Conservation (phyloP, 331 rosid genomes). For the Stylosanthes scabra region DNA sequence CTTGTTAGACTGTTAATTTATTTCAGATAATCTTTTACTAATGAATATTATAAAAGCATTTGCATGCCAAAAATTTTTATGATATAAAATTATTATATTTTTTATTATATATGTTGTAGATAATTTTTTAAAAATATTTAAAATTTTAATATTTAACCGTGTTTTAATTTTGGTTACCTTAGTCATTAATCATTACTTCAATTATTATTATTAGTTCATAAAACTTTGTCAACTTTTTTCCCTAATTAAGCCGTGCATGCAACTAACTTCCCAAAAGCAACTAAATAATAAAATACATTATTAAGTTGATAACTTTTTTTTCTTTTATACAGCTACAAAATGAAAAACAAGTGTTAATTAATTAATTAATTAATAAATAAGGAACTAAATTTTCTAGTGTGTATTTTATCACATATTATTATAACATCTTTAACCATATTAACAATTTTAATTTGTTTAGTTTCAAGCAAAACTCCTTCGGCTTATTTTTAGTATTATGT, state of each 20-base stretch:
- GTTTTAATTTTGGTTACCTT: too few species aligned
- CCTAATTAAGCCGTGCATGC: neutral
- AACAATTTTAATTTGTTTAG: neutral
- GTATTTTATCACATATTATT: neutral
- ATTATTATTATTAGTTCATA: neutral
- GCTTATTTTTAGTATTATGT: slow-evolving; percentile 16
- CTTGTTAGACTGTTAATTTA: too few species aligned
- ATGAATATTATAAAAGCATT: too few species aligned
- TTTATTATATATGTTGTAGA: too few species aligned
- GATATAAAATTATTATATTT: too few species aligned
- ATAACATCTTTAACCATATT: neutral
- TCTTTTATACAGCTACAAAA: slow-evolving; percentile 11
- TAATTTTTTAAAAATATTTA: too few species aligned
- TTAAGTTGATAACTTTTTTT: too few species aligned
- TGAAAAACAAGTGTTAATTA: neutral
- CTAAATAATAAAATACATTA: too few species aligned
- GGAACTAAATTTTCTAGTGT: slow-evolving; percentile 17
- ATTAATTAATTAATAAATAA: too few species aligned
- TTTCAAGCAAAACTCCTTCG: slow-evolving; percentile 17
- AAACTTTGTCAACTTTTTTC: slow-evolving; percentile 1
- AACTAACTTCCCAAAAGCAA: neutral
- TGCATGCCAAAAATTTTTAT: too few species aligned
- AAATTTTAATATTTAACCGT: too few species aligned
- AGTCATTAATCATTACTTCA: neutral
- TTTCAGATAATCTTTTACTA: too few species aligned